phyloP scores from a whole-genome alignment of 352 stramenopile species.

The Phytophthora sojae region DNA sequence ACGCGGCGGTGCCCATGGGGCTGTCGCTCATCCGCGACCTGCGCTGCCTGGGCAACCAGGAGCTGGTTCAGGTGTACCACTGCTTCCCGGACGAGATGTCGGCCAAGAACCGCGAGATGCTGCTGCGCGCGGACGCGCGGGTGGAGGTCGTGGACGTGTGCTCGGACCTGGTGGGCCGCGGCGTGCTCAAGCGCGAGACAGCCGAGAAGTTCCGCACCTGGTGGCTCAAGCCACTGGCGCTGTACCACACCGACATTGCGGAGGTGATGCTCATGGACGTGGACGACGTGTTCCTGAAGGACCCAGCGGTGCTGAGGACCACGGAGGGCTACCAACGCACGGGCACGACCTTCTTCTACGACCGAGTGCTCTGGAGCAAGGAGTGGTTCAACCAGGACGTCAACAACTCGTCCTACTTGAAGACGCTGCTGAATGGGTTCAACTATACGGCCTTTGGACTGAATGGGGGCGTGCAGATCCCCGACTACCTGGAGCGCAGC shows the following conservation, averaged over 20 bases:
- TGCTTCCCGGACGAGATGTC: slow-evolving; percentile 47
- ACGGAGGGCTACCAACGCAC: slow-evolving; percentile 46
- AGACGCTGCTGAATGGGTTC: slow-evolving; percentile 51
- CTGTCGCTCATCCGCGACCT: slow-evolving; percentile 44
- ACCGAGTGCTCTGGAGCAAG: slow-evolving; percentile 37
- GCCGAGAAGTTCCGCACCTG: slow-evolving; percentile 42
- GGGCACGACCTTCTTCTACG: slow-evolving; percentile 54
- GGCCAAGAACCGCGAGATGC: slow-evolving; percentile 18
- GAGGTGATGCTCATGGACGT: slow-evolving; percentile 56
- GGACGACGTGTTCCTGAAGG: slow-evolving; percentile 55
- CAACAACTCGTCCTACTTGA: slow-evolving; percentile 46
- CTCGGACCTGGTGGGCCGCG: slow-evolving; percentile 30
- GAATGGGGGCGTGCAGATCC: slow-evolving; percentile 17
- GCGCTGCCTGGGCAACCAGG: slow-evolving; percentile 40
- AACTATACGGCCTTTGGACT: slow-evolving; percentile 50
- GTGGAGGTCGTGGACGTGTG: slow-evolving; percentile 52
- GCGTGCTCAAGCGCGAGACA: slow-evolving; percentile 22
- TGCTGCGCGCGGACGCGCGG: slow-evolving; percentile 19
- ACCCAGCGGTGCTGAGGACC: slow-evolving; percentile 44
- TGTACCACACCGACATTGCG: slow-evolving; percentile 42
- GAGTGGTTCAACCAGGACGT: slow-evolving; percentile 43
- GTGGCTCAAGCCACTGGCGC: slow-evolving; percentile 51
- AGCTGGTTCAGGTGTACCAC: slow-evolving; percentile 51
- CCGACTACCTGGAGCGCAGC: slow-evolving; percentile 45
- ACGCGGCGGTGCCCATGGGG: slow-evolving; percentile 34